phyloP scores from a whole-genome alignment of 2,329 filamentous ascomycete genomes.

The Elsinoe fawcettii region DNA sequence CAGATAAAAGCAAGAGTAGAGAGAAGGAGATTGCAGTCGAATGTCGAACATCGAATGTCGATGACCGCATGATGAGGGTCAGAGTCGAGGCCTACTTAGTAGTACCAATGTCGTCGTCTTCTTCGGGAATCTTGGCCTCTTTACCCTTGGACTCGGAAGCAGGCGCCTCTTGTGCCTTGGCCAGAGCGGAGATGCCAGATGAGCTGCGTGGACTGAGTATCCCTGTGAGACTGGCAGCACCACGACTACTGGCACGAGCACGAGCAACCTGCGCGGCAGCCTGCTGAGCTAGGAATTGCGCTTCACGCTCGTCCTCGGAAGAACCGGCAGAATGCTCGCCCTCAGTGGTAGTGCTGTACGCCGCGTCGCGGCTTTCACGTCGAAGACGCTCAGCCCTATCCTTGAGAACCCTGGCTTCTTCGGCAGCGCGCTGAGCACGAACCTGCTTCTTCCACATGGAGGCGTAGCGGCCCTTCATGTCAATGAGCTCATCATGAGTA shows the following conservation, averaged over 20 bases:
- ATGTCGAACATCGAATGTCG: neutral
- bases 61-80: neutral
- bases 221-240: conserved; percentile 21
- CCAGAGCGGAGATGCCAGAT: neutral
- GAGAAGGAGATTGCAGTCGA: neutral
- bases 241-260: conserved; percentile 12
- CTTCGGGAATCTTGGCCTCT: neutral
- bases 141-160: neutral
- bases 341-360: conserved; percentile 16
- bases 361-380: conserved; percentile 33
- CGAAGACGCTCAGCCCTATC: conserved; percentile 44
- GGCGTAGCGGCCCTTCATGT: conserved; percentile 39
- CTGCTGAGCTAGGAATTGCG: conserved; percentile 17
- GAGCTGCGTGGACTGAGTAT: conserved; percentile 19
- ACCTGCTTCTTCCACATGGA: conserved; percentile 49
- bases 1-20: neutral
- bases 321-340: conserved; percentile 33
- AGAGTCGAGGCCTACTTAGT: neutral
- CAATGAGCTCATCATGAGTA: conserved; percentile 44
- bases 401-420: conserved; percentile 42
- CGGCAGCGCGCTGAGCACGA: conserved; percentile 42
- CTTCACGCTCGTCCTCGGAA: conserved; percentile 30
- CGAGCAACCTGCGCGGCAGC: conserved; percentile 16
- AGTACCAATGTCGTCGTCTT: conserved; percentile 7
- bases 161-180: neutral